Base-by-base conservation (phyloP, 2,329 filamentous ascomycete genomes). In the Furcasterigmium sp. region DNA sequence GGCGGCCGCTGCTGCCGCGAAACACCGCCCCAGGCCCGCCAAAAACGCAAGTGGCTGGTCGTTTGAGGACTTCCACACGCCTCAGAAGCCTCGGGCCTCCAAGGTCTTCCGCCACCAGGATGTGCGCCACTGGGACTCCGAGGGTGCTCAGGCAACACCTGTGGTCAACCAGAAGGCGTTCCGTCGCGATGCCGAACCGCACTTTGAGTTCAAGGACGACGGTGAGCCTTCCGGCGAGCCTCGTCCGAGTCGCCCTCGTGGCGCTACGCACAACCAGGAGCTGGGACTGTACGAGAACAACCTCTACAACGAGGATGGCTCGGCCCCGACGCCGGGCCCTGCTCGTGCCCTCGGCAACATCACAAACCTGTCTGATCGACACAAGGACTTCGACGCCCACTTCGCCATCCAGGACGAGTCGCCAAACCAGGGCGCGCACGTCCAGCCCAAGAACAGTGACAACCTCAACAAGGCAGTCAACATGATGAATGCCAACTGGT, bases 21-120 rank as follows among this genome's bases (percentile, higher is more conserved):
- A 14, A 10, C 29, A 25, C 42, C 60, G 60, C 19, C 62, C 67
- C 48, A 76, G 74, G 57, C 71, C 73, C 43, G 34, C 30, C 42
- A 87, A 85, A 67, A 83, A 88, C 59, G 70, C 75, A 46, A 82
- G 82, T 50, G 84, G 87, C 49, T 96, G 91, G 90, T 81, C 82
- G 39, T 97, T 97, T 63, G 80, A 88, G 48, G 90, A 95, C 65
- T 95, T 95, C 55, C 70, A 72, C 14, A 95, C 91, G 1, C 91
- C 91, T 0, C 77, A 84, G 51, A 95, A 95, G 72, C 52, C 67
- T 20, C 71, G 79, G 38, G 73, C 76, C 5, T 68, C 73, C 37
- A 86, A 84, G 62, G 61, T 76, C 18, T 58, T 72, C 42, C 76
- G 82, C 46, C 69, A 75, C 30, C 80, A 89, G 57, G 82, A 93